phyloP scores from a whole-genome alignment of 2,329 filamentous ascomycete species.

The Diaporthe sp. region DNA sequence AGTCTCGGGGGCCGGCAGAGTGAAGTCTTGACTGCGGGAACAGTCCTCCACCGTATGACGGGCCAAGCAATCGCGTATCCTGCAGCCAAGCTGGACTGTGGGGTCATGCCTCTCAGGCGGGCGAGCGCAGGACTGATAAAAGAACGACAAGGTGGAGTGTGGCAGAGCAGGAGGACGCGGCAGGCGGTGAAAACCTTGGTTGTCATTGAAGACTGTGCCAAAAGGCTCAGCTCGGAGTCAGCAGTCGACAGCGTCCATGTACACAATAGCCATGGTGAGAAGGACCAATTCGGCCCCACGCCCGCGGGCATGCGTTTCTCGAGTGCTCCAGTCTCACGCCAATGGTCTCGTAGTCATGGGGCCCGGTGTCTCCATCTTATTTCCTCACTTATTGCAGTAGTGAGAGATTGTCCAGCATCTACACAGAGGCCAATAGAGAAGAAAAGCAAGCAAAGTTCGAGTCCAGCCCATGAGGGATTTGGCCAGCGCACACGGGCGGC shows the following conservation, averaged over 20 bases:
- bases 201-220: background rate
- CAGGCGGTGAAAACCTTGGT: background rate
- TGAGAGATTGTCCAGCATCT: background rate
- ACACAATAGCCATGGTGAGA: background rate
- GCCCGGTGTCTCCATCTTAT: background rate
- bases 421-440: background rate
- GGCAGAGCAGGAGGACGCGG: background rate
- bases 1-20: background rate
- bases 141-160: background rate
- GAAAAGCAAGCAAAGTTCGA: background rate
- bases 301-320: background rate
- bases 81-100: conserved; percentile 11
- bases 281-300: background rate
- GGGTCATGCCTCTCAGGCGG: background rate
- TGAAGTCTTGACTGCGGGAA: background rate
- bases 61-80: conserved; percentile 1
- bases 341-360: background rate
- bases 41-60: background rate
- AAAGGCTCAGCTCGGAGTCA: background rate
- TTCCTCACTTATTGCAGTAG: background rate
- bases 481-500: background rate
- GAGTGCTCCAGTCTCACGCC: background rate
- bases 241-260: background rate
- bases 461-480: conserved; percentile 3
- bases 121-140: background rate